Conservation (phyloP, 2,329 filamentous ascomycete genomes). For the Teratosphaeria gauchensis region DNA sequence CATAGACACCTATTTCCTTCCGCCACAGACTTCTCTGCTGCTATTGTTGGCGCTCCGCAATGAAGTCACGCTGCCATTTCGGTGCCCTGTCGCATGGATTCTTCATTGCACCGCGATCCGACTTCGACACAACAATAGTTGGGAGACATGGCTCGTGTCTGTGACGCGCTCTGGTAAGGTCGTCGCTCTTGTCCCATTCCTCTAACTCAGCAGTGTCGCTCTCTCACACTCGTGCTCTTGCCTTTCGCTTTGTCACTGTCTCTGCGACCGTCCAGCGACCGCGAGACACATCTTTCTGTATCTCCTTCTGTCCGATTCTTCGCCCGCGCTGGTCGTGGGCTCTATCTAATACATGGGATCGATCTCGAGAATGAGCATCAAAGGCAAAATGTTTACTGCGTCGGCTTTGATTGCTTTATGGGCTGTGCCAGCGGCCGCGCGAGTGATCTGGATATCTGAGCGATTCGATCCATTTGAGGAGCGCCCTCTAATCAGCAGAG, state of each 20-base stretch:
- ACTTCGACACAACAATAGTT: neutral
- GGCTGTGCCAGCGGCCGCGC: slow-evolving; percentile 10
- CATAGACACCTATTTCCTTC: slow-evolving; percentile 2
- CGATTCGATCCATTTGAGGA: slow-evolving; percentile 12
- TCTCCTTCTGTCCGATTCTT: neutral
- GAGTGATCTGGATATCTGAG: slow-evolving; percentile 17
- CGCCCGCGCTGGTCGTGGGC: slow-evolving; percentile 6
- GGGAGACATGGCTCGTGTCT: neutral
- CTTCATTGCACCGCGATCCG: neutral
- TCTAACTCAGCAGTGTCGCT: neutral
- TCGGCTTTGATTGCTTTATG: neutral
- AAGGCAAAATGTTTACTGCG: neutral
- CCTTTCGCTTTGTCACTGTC: neutral
- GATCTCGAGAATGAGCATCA: neutral
- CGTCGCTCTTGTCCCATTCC: neutral
- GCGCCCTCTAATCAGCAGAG: slow-evolving; percentile 2
- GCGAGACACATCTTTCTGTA: slow-evolving; percentile 1
- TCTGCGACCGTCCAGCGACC: slow-evolving; percentile 2
- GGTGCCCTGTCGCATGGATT: neutral
- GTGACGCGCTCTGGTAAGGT: slow-evolving; percentile 2
- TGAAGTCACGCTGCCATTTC: slow-evolving; percentile 1
- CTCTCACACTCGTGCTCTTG: neutral
- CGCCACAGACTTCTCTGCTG: slow-evolving; percentile 10
- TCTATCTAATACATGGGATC: neutral
- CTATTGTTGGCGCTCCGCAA: slow-evolving; percentile 13